Base-by-base conservation (phyloP, 148 eudicot species). In the Rhododendron simsii region DNA sequence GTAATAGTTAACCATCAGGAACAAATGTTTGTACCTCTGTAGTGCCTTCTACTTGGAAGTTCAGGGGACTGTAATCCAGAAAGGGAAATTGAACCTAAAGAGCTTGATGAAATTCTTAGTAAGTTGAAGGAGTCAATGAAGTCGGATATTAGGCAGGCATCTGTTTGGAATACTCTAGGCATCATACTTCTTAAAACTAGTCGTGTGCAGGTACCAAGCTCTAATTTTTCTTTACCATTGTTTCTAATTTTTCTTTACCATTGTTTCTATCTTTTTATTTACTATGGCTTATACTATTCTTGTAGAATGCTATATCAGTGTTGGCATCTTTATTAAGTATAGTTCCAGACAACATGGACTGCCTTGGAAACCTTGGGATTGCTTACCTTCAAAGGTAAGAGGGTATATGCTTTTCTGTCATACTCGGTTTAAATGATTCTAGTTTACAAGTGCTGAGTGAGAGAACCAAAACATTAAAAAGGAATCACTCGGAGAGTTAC, bases 151-250 rank as follows among this genome's bases (percentile, higher is more conserved):
- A 93, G 96, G 87, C 98, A 98, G 87, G 98, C 94, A 87, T 90
- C 98, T 88, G 93, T 98, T 61, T 98, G 99, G 99, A 98, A 94
- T 86, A 95, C 96, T 80, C 90, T 95, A 85, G 99, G 99, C 84
- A 81, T 95, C 84, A 90, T 93, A 75, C 96, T 98, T 89, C 91
- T 98, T 79, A 95, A 91, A 91, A 87, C 94, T 79, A 96, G 99
- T 45, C 95, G 95, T 90, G 80, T 93, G 87, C 93, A 95, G 99
- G 99, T 98, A 88, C 33, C 78, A 81, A 30, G 51, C 55, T 47
- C 9, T 3, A 75, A 75, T 12, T 80, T 6, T 45, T 48, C 84
- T 14, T 85, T 33, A 18, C 21, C 20, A 12, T 65, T 39, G 80
- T 65, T 50, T 33, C 84, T 81, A 35, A 67, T 12, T 80, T 6